Base-by-base conservation (phyloP, 1,284 basidiomycete species). In the Tremellales sp. region DNA sequence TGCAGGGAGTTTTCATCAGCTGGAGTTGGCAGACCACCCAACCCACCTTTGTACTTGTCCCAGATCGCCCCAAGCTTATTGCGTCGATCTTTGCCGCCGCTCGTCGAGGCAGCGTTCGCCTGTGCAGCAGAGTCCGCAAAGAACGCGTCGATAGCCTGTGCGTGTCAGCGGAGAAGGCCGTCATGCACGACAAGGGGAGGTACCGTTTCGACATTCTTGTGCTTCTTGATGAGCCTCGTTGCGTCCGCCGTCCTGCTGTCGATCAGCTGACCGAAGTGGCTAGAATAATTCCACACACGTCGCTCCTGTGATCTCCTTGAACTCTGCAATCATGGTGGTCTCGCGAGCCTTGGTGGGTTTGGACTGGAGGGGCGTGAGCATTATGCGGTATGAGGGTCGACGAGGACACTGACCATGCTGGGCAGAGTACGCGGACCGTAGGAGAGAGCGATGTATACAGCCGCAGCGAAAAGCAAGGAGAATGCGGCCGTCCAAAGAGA, bases 21-120 rank as follows among this genome's bases (percentile, higher is more conserved):
- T 16, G 21, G 12, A 41, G 40, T 24, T 45, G 16, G 24, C 9
- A 37, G 7, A 16, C 14, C 10, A 12, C 31, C 21, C 5, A 16
- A 48, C 65, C 29, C 40, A 73, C 73, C 72, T 53, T 72, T 73
- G 55, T 65, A 73, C 28, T 53, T 43, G 37, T 74, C 71, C 66
- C 68, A 74, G 24, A 74, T 63, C 27, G 67, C 67, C 13, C 67
- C 66, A 16, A 74, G 42, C 52, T 71, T 73, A 60, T 71, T 70
- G 48, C 65, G 64, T 37, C 57, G 54, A 10, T 47, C 59, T 36
- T 65, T 63, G 21, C 45, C 42, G 13, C 26, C 31, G 4, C 36
- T 37, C 5, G 28, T 14, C 0, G 40, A 41, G n/a, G 45, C 52
- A 18, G 50, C 43, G 29, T 36, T 50, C 13, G 46, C 47, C 48